Base-by-base conservation (phyloP, 2,329 filamentous ascomycete genomes). In the Ascosphaera apis region DNA sequence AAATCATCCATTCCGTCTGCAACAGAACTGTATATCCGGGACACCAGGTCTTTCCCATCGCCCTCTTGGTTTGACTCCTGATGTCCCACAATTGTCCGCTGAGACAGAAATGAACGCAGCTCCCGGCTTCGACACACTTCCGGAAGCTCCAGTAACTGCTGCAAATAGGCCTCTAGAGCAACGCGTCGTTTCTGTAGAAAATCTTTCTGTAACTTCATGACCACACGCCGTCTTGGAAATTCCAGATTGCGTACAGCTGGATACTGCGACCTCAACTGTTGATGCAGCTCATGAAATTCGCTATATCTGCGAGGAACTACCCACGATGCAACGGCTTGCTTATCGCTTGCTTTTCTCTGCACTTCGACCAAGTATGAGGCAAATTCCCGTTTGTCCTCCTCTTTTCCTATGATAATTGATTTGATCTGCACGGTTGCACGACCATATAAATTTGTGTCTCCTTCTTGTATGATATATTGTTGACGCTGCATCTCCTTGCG, bases 1-100 rank as follows among this genome's bases (percentile, higher is more conserved):
- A 98, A 91, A 46, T 98, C 88, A 51, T 98, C 88, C 76, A 98
- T 91, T 23, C 91, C 88, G 50, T 98, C 88, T 1, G 86, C 80
- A 15, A 98, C 86, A 0, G 86, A 95, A 52, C 91, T 91, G 57
- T 95, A 98, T 34, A 98, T 72, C 3, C 88, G 74, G 1, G 81
- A 83, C 43, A 98, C 88, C 53, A 98, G 84, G 51, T 95, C 53
- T 53, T 56, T 68, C 51, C 69, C 76, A 54, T 78, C 79, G 46
- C 70, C 70, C 37, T 76, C 70, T 4, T 61, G 64, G 44, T 68
- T 60, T 37, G 72, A 66, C 13, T 68, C 66, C 37, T 69, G 67
- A 16, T 40, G 18, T 3, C 72, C 68, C 31, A 82, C 73, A 27
- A 82, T 80, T 40, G 81, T 81, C 45, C 88, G 66, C 45, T 76